Percentiles rank a stretch among this genome's conserved stretches.
These are phyloP conservation scores for Citrus maxima DNA, from an alignment of 345 rosid genomes.

Conservation along the genomic window DNA sequence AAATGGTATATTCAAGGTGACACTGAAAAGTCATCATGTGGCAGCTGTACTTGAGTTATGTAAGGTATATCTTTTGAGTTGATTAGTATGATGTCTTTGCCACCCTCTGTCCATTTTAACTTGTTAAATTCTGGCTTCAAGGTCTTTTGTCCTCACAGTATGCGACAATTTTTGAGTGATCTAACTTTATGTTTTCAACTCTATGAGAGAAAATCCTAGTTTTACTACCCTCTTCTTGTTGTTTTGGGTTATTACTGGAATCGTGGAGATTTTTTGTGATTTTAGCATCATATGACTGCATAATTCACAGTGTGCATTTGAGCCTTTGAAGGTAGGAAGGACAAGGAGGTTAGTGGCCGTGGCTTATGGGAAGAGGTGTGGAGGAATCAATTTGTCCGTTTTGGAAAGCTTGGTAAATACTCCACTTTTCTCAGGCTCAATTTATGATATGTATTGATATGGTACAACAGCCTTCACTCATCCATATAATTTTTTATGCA, in stretches of 20 bases:
- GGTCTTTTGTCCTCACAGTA: background rate
- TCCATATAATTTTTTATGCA: background rate
- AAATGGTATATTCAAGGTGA: slow-evolving; percentile 63
- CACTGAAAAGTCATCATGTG: slow-evolving; percentile 62
- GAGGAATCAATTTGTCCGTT: slow-evolving; percentile 69
- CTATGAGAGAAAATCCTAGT: slow-evolving; percentile 5
- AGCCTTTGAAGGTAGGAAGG: slow-evolving; percentile 63
- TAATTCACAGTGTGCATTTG: slow-evolving; percentile 21
- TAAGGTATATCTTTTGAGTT: slow-evolving; percentile 47
- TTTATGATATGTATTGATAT: background rate
- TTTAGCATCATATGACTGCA: slow-evolving; percentile 6
- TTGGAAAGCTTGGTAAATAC: slow-evolving; percentile 70
- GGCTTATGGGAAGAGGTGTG: slow-evolving; percentile 81
- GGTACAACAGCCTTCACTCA: background rate
- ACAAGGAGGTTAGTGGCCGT: slow-evolving; percentile 80
- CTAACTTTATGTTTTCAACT: background rate
- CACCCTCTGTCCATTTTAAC: background rate
- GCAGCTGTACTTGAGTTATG: slow-evolving; percentile 79
- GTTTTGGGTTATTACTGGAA: background rate
- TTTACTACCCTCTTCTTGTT: background rate
- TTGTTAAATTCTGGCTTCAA: background rate
- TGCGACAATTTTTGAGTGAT: background rate
- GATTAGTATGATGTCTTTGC: background rate
- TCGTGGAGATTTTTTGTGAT: slow-evolving; percentile 12
- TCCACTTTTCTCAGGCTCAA: background rate